Evolutionary conservation across 768 basidiomycete species (phyloP).

Genomic region (Panus rudis): DNA sequence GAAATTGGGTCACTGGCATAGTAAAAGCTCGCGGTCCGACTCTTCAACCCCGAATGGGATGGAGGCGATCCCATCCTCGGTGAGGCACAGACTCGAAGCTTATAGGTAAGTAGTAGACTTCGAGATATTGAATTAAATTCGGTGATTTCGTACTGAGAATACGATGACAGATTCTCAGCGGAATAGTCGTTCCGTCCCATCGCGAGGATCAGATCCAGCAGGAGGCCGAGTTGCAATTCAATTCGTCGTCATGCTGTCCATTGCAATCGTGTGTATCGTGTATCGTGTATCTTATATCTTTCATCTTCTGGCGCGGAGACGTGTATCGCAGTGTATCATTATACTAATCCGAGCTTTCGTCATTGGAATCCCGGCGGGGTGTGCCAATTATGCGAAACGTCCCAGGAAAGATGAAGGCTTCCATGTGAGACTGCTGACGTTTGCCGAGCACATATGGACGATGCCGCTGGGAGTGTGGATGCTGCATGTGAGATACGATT

Average conservation of each 20-base stretch:
- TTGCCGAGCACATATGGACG: background rate
- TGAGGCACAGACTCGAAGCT: conserved; percentile 15
- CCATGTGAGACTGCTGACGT: background rate
- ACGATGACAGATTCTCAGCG: conserved; percentile 4
- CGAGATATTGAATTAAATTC: no score
- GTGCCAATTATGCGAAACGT: background rate
- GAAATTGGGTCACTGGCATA: no score
- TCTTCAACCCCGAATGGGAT: conserved; percentile 5
- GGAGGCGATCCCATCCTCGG: conserved; percentile 1
- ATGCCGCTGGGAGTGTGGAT: background rate
- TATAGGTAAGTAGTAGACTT: conserved; percentile 19
- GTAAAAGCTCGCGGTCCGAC: conserved; percentile 14
- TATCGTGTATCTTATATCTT: no score
- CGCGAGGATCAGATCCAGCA: conserved; percentile 1
- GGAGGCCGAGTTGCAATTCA: background rate
- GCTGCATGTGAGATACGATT: conserved; percentile 11
- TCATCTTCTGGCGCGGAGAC: no score
- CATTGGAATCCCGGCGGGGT: background rate
- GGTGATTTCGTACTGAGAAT: background rate
- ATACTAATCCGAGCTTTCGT: conserved; percentile 1
- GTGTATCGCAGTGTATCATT: no score
- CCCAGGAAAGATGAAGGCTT: background rate
- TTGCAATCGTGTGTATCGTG: background rate
- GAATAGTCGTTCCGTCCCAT: no score
- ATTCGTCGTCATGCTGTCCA: background rate